Base-by-base conservation (phyloP, 2,329 filamentous ascomycete genomes). In the Lizonia empirigonia region DNA sequence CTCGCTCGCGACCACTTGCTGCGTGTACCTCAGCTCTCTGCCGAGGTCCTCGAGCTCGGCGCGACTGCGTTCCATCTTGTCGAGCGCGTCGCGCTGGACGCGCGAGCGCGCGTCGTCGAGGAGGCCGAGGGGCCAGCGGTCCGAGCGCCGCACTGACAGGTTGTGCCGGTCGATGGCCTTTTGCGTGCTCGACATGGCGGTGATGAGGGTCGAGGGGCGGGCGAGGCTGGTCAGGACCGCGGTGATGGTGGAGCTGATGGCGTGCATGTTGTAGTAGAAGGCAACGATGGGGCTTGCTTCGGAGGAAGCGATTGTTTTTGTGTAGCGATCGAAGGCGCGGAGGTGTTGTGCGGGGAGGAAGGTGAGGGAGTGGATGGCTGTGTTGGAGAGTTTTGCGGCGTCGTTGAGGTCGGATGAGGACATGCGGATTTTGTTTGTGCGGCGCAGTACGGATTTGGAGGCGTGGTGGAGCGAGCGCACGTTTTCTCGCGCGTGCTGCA, bases 1-100 rank as follows among this genome's bases (percentile, higher is more conserved):
- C 76, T 99, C 94, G 1, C 85, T 82, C 6, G 95, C 93, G 19
- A 97, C 93, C 12, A 93, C 91, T 72, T 95, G 90, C 75, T 97
- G 93, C 38, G 92, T 96, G 72, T 94, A 96, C 40, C 91, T 80
- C 47, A 99, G 77, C 73, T 99, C 94, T 42, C 85, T 85, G 0
- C 88, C 87, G n/a, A 96, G 74, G 34, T 85, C 83, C 16, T 87
- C 83, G 9, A 90, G 82, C 68, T 97, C 90, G 15, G 80, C 74
- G 57, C 87, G 83, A 18, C 84, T 85, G 57, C 86, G 85, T 12
- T 84, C 81, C 29, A 90, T 89, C 63, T 89, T 90, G 59, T 89
- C 87, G 74, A 91, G 89, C 34, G 90, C 89, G 50, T 97, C 94
- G 57, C 91, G 87, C 62, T 91, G 88, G 8, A 91, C 81, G 23